These are phyloP conservation scores for Clonostachys rosea DNA, from an alignment of 2,329 filamentous ascomycete genomes.

Conservation along the genomic window DNA sequence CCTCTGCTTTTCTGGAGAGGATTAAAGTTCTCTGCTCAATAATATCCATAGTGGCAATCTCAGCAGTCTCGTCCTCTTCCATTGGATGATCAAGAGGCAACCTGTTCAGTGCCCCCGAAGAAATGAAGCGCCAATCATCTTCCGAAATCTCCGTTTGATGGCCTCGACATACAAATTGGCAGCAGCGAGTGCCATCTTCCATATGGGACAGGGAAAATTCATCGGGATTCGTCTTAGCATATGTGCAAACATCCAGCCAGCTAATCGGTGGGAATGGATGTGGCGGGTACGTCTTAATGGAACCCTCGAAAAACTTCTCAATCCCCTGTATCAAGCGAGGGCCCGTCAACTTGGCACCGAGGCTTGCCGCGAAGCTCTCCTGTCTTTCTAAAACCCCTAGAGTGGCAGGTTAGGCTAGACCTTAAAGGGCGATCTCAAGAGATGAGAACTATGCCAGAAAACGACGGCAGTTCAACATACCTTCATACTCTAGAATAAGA, in stretches of 20 bases:
- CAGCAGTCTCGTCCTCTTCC: slow-evolving; percentile 80
- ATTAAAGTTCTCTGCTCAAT: slow-evolving; percentile 72
- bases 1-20: slow-evolving; percentile 77
- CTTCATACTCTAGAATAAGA: slow-evolving; percentile 74
- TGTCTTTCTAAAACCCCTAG: slow-evolving; percentile 74
- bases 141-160: slow-evolving; percentile 80
- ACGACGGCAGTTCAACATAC: slow-evolving; percentile 20
- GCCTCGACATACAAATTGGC: slow-evolving; percentile 79
- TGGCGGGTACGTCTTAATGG: slow-evolving; percentile 50
- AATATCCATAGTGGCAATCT: slow-evolving; percentile 79
- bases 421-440: neutral
- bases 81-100: slow-evolving; percentile 74
- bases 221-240: slow-evolving; percentile 73
- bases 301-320: slow-evolving; percentile 79
- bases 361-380: slow-evolving; percentile 80
- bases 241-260: slow-evolving; percentile 84
- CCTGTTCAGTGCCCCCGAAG: slow-evolving; percentile 76
- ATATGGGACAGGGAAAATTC: slow-evolving; percentile 71
- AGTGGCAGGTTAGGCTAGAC: slow-evolving; percentile 8
- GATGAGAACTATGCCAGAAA: neutral
- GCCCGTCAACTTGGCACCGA: slow-evolving; percentile 78
- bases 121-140: slow-evolving; percentile 82
- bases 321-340: slow-evolving; percentile 82
- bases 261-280: slow-evolving; percentile 61
- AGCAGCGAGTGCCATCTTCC: slow-evolving; percentile 65